Evolutionary conservation across 208 protist species (phyloP).

Genomic region (Trypanosoma mega): DNA sequence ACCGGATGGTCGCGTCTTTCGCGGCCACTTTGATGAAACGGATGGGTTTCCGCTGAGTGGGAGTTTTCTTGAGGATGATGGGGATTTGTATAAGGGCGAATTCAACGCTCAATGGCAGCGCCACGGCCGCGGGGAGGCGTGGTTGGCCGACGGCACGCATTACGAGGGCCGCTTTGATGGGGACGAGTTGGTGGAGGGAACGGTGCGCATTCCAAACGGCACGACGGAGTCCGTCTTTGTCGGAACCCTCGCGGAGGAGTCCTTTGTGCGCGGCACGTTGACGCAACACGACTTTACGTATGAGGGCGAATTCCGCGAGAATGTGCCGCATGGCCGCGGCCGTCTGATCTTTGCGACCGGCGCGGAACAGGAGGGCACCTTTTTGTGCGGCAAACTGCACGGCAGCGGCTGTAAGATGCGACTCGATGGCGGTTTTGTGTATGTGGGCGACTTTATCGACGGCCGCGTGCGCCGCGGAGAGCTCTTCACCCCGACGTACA

Average conservation of each 20-base stretch:
- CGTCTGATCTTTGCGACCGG: constrained; percentile 74
- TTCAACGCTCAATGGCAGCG: constrained; percentile 89
- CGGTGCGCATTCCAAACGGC: constrained; percentile 85
- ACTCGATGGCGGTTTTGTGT: constrained; percentile 89
- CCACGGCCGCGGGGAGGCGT: constrained; percentile 79
- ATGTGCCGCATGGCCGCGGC: constrained; percentile 85
- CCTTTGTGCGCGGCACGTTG: constrained; percentile 78
- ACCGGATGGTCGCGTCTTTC: constrained; percentile 79
- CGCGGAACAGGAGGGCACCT: constrained; percentile 83
- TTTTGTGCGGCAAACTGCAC: constrained; percentile 87
- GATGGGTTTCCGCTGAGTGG: constrained; percentile 68
- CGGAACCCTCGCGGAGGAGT: constrained; percentile 76
- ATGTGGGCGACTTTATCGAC: constrained; percentile 86
- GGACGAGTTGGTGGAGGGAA: constrained; percentile 83
- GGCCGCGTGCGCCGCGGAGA: constrained; percentile 75
- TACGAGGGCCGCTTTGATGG: constrained; percentile 75
- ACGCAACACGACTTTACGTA: constrained; percentile 85
- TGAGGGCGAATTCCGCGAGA: constrained; percentile 78
- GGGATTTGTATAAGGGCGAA: constrained; percentile 80
- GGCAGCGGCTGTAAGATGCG: constrained; percentile 85
- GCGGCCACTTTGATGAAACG: constrained; percentile 59
- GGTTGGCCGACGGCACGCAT: constrained; percentile 83
- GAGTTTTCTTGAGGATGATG: constrained; percentile 86
- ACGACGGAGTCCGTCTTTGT: constrained; percentile 81
- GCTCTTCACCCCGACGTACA: constrained; percentile 88